Base-by-base conservation (phyloP, 306 rosid genomes). In the Oxytropis ochrocephala region DNA sequence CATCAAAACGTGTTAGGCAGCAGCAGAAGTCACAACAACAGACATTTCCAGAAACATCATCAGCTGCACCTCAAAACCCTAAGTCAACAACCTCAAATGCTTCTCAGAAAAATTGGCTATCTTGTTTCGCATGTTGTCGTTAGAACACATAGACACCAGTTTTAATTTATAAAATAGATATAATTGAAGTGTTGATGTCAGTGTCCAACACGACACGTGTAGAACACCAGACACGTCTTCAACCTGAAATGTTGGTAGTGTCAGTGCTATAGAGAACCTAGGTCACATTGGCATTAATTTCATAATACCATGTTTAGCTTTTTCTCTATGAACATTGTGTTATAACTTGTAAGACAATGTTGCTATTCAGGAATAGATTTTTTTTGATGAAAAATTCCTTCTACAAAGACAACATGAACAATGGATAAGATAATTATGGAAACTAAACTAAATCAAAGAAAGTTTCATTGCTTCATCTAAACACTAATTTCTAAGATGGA, bases 41-140 rank as follows among this genome's bases (percentile, higher is more conserved):
- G 33, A 74, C 54, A 6, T 64, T 64, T 2, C 70, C 71, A 53
- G 81, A 62, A 72, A 14, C 83, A 7, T 32, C 83, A 7, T 32
- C 73, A 42, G 49, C 21, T 53, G 61, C 59, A 17, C 51, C 73
- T 62, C 79, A 64, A 69, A 12, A 52, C 10, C 39, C 83, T 2
- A 75, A 77, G 54, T 19, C 74, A 18, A 16, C 74, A 18, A 16
- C 42, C 29, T 17, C 62, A 21, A 38, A 29, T 12, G 10, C 51
- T 7, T 24, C 63, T 4, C 77, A 38, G 17, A 74, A 49, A 42
- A 83, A 12, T 52, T 85, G 93, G 86, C 59, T 82, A 7, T 60
- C 85, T 80, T 90, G 91, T 84, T 85, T 87, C 51, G 8, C 81
- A 51, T 85, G 91, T 61, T 81, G 91, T 67, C 39, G 52, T 29